A percentile compares a stretch with the other conserved stretches of the same genome.
Evolutionary conservation across 75 land plant genomes (phyloP).

Genomic region (Pinus taeda): DNA sequence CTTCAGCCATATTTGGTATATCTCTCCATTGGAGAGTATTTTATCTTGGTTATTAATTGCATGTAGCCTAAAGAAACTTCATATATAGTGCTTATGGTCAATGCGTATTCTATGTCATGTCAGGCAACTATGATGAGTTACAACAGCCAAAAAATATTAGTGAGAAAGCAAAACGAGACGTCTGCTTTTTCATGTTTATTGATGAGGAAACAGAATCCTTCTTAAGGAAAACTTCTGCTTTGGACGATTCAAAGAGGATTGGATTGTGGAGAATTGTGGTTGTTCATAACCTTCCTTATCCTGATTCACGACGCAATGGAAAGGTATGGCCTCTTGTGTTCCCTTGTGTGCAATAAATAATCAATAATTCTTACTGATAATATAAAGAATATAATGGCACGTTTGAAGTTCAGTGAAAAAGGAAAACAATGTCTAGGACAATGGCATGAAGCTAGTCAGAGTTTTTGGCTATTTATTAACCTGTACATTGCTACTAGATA

Average conservation of each 20-base stretch:
- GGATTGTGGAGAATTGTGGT: conserved; percentile 91
- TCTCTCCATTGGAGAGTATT: not conserved
- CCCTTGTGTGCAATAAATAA: not conserved
- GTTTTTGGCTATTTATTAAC: not conserved
- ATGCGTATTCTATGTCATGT: not conserved
- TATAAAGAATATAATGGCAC: not conserved
- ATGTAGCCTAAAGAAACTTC: not conserved
- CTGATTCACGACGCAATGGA: conserved; percentile 88
- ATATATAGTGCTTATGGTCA: not conserved
- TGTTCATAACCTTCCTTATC: conserved; percentile 80
- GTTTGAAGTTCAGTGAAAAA: not conserved
- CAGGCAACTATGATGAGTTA: conserved; percentile 89
- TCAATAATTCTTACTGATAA: not conserved
- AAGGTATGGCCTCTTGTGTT: conserved; percentile 47
- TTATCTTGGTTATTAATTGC: not conserved
- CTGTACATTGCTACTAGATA: not conserved
- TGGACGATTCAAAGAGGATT: conserved; percentile 40
- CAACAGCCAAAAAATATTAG: conserved; percentile 91
- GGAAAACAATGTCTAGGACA: not conserved
- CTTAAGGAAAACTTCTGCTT: conserved; percentile 32
- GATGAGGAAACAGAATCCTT: conserved; percentile 80
- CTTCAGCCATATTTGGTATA: conserved; percentile 93
- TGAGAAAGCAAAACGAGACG: conserved; percentile 49
- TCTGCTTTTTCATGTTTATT: conserved; percentile 95
- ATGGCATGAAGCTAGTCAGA: no score